Evolutionary conservation across 2,329 filamentous ascomycete species (phyloP).

Genomic region (Diaporthe capsici): DNA sequence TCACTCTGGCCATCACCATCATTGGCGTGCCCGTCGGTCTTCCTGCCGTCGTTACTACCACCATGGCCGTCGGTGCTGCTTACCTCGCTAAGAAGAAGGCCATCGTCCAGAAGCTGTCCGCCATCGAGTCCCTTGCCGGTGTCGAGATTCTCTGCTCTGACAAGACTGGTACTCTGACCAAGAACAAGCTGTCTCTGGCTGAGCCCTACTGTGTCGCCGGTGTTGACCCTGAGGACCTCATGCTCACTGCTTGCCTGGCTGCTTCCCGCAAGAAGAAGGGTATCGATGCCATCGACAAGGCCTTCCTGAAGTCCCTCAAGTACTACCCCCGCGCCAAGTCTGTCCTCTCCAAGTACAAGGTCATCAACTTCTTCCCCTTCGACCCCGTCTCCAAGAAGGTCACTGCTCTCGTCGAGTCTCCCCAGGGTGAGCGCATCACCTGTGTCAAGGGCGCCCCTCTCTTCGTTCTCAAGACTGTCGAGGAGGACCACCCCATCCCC

Average conservation of each 20-base stretch:
- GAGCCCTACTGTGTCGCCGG: slow-evolving; percentile 88
- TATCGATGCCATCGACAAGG: slow-evolving; percentile 95
- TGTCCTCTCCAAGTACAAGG: slow-evolving; percentile 86
- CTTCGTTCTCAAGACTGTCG: slow-evolving; percentile 88
- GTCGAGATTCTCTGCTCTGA: slow-evolving; percentile 95
- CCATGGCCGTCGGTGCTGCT: slow-evolving; percentile 93
- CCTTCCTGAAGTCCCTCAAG: slow-evolving; percentile 88
- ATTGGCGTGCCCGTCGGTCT: slow-evolving; percentile 95
- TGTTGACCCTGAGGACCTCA: slow-evolving; percentile 88
- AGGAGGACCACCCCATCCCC: slow-evolving; percentile 85
- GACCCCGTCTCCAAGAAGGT: slow-evolving; percentile 97
- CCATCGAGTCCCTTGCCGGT: slow-evolving; percentile 92
- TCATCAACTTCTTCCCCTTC: slow-evolving; percentile 88
- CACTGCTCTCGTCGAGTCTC: slow-evolving; percentile 84
- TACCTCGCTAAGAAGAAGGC: slow-evolving; percentile 94
- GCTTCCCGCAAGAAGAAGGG: slow-evolving; percentile 96
- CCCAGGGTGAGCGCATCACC: slow-evolving; percentile 85
- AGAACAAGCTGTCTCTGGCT: slow-evolving; percentile 91
- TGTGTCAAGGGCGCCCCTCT: slow-evolving; percentile 94
- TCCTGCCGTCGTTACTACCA: slow-evolving; percentile 92
- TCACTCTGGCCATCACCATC: slow-evolving; percentile 90
- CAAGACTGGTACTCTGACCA: slow-evolving; percentile 94
- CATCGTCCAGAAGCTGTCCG: slow-evolving; percentile 92
- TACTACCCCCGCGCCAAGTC: slow-evolving; percentile 87
- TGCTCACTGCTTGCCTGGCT: slow-evolving; percentile 91